These are phyloP conservation scores for Hemisphaericaspora xylofermentans DNA, from an alignment of 1,139 yeast species.

Conservation along the genomic window DNA sequence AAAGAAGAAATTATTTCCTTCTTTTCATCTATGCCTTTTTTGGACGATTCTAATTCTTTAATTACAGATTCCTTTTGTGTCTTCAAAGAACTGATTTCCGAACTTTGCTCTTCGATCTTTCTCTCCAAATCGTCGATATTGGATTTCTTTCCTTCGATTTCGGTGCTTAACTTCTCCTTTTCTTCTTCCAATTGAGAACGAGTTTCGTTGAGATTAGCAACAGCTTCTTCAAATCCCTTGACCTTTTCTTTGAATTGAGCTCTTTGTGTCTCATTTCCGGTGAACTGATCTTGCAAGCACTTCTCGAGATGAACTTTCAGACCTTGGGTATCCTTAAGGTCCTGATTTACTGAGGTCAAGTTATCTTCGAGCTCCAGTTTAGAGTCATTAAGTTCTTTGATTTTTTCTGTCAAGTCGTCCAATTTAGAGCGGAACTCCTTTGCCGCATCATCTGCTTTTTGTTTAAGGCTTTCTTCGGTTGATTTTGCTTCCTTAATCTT, in stretches of 20 bases:
- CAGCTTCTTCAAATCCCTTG: conserved; percentile 1
- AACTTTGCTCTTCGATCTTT: neutral
- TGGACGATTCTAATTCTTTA: neutral
- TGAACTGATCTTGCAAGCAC: neutral
- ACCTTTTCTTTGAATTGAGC: neutral
- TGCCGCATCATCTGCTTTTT: neutral
- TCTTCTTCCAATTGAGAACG: neutral
- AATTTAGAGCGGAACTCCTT: neutral
- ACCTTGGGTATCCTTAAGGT: neutral
- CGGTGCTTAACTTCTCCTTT: neutral
- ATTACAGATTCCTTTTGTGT: neutral
- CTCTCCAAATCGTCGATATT: neutral
- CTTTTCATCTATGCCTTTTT: neutral
- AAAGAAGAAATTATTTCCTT: neutral
- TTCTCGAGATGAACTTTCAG: neutral
- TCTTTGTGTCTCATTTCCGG: neutral
- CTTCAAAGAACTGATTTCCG: neutral
- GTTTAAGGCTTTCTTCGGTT: neutral
- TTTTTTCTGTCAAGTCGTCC: neutral
- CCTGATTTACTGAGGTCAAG: neutral
- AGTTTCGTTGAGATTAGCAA: neutral
- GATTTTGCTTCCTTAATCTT: neutral
- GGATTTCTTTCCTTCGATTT: neutral
- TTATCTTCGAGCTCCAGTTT: neutral
- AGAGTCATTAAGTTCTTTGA: neutral